phyloP scores from a whole-genome alignment of 2,329 filamentous ascomycete species.

The Remersonia thermophila region DNA sequence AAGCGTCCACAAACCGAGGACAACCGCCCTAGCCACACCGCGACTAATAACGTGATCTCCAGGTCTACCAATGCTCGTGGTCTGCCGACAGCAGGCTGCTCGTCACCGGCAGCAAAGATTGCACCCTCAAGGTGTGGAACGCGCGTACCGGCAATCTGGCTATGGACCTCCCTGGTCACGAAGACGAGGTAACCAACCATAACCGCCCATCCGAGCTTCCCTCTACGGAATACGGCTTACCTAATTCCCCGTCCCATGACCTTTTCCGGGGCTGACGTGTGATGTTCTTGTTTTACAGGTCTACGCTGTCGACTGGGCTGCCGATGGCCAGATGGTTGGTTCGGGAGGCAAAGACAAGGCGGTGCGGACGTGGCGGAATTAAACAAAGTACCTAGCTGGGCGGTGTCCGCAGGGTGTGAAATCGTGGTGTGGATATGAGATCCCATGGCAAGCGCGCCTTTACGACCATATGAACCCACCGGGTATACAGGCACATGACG shows the following conservation, averaged over 20 bases:
- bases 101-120: constrained; percentile 82
- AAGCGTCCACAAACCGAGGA: constrained; percentile 1
- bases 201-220: not conserved
- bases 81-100: constrained; percentile 83
- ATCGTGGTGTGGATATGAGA: no score
- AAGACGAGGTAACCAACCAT: constrained; percentile 47
- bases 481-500: no score
- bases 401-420: no score
- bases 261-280: not conserved
- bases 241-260: no score
- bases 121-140: constrained; percentile 91
- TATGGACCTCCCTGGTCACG: constrained; percentile 72
- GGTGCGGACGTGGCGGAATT: constrained; percentile 54
- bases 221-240: not conserved
- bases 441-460: no score
- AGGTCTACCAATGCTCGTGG: constrained; percentile 83
- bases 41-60: no score
- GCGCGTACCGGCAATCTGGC: constrained; percentile 72
- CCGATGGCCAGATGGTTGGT: constrained; percentile 76
- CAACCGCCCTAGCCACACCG: no score
- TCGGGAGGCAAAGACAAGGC: constrained; percentile 90
- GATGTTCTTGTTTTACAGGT: constrained; percentile 35
- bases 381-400: no score
- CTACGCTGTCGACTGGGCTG: constrained; percentile 89
- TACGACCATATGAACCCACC: no score